These are phyloP conservation scores for Pseudocercospora cruenta DNA, from an alignment of 2,329 filamentous ascomycete species.

Conservation along the genomic window DNA sequence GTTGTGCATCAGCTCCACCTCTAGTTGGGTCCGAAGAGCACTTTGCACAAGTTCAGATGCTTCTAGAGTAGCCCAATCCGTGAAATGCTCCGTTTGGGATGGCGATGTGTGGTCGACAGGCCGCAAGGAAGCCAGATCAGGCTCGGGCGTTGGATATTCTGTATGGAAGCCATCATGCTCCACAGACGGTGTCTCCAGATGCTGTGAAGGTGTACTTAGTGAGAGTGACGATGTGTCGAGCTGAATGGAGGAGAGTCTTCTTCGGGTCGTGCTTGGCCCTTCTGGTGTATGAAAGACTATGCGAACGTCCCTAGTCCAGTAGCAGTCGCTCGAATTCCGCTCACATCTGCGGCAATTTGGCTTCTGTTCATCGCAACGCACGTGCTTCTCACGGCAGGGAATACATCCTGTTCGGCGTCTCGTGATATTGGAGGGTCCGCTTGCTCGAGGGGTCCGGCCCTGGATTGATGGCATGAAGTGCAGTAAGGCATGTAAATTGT, in stretches of 20 bases:
- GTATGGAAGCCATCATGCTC: slow-evolving; percentile 4
- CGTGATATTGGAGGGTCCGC: slow-evolving; percentile 14
- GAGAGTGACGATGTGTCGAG: not conserved
- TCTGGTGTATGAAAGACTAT: slow-evolving; percentile 21
- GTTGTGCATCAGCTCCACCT: slow-evolving; percentile 20
- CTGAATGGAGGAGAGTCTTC: not conserved
- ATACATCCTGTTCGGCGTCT: slow-evolving; percentile 22
- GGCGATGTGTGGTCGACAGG: slow-evolving; percentile 6
- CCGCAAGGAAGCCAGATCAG: slow-evolving; percentile 10
- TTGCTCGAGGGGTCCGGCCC: not conserved
- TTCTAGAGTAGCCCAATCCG: slow-evolving; percentile 16
- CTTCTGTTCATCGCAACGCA: slow-evolving; percentile 21
- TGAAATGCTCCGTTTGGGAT: slow-evolving; percentile 17
- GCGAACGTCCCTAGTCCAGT: slow-evolving; percentile 19
- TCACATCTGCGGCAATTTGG: slow-evolving; percentile 19
- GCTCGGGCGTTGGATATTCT: slow-evolving; percentile 1
- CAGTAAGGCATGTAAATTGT: not conserved
- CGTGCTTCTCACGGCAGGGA: slow-evolving; percentile 20
- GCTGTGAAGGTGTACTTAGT: not conserved
- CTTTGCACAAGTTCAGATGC: slow-evolving; percentile 22
- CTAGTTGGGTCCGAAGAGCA: slow-evolving; percentile 16
- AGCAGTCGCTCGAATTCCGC: slow-evolving; percentile 12
- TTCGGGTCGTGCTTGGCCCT: not conserved
- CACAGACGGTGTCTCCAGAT: not conserved
- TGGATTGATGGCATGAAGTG: not conserved